Base-by-base conservation (phyloP, 2,329 filamentous ascomycete genomes). In the Phoma sp. region DNA sequence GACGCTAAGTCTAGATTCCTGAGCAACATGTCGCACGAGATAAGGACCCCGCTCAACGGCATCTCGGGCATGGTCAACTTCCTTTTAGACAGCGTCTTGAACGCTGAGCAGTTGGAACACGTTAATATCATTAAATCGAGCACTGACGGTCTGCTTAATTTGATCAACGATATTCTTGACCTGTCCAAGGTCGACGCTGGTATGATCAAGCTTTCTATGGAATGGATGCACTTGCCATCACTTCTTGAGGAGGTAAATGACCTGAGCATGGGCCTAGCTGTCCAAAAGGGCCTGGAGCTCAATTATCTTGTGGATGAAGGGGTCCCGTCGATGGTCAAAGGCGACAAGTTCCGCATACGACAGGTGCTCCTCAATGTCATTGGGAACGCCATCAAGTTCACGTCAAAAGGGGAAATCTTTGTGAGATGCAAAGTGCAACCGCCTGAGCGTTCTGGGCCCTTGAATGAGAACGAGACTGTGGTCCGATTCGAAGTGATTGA, bases 11-110 rank as follows among this genome's bases (percentile, higher is more conserved):
- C 92, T 30, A 88, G 93, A 57, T 99, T 98, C 74, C 82, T 99
- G 66, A 97, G 93, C 77, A 98, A 97, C 76, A 98, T 98, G 93
- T 97, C 93, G 4, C 93, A 98, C 69, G 93, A 98, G 76, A 98
- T 98, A 57, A 86, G 93, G 57, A 98, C 93, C 1, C 93, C 93
- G 0, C 81, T 98, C 9, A 97, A 97, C 60, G 93, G 93, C 15
- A 98, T 98, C 59, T 93, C 93, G 11, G 93, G 93, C 47, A 97
- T 96, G 87, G 93, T 97, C 67, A 96, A 91, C 68, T 97, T 97
- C 75, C 82, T 98, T 53, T 90, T 97, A 58, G 93, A 97, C 69
- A 97, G 92, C 9, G 85, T 84, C 18, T 82, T 98, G 47, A 92
- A 92, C 60, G 87, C 91, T 46, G 93, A 98, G 74, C 93, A 98